Percentiles rank a stretch among this genome's conserved stretches.
These are phyloP conservation scores for Teunomyces stri DNA, from an alignment of 805 yeast species.

Conservation along the genomic window DNA sequence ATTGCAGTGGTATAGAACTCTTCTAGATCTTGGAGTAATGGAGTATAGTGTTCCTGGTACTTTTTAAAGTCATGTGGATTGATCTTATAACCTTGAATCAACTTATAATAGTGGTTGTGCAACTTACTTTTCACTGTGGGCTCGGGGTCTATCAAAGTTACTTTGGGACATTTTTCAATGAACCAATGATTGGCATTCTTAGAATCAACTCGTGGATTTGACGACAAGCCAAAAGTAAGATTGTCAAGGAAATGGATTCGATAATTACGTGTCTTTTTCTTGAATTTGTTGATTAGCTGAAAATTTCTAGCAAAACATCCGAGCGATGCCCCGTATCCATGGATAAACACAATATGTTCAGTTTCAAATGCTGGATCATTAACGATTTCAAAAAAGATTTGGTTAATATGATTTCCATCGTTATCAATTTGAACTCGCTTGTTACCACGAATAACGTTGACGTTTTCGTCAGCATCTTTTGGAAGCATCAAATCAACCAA, in stretches of 20 bases:
- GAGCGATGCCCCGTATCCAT: slow-evolving; percentile 56
- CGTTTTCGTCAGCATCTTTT: slow-evolving; percentile 16
- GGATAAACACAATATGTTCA: slow-evolving; percentile 50
- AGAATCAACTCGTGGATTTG: slow-evolving; percentile 38
- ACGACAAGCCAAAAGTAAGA: slow-evolving; percentile 50
- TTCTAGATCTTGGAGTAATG: slow-evolving; percentile 47
- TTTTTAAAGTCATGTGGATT: slow-evolving; percentile 23
- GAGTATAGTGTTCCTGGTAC: slow-evolving; percentile 35
- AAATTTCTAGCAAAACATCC: slow-evolving; percentile 59
- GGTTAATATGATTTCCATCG: slow-evolving; percentile 31
- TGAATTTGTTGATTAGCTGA: slow-evolving; percentile 34
- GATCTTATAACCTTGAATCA: slow-evolving; percentile 33
- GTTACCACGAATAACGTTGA: slow-evolving; percentile 16
- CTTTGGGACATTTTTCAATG: slow-evolving; percentile 17
- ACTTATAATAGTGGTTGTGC: slow-evolving; percentile 39
- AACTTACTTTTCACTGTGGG: slow-evolving; percentile 25
- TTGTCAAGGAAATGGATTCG: slow-evolving; percentile 51
- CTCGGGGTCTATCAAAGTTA: slow-evolving; percentile 25
- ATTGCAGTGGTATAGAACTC: slow-evolving; percentile 55
- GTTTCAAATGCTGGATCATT: slow-evolving; percentile 21
- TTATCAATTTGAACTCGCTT: slow-evolving; percentile 21
- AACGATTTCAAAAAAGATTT: slow-evolving; percentile 29
- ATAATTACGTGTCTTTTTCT: slow-evolving; percentile 33
- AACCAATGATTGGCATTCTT: slow-evolving; percentile 18
- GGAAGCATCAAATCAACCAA: slow-evolving; percentile 36